Percentiles rank a stretch among this genome's conserved stretches.
phyloP scores from a whole-genome alignment of 2,329 filamentous ascomycete species.

The Aureobasidium sp. region DNA sequence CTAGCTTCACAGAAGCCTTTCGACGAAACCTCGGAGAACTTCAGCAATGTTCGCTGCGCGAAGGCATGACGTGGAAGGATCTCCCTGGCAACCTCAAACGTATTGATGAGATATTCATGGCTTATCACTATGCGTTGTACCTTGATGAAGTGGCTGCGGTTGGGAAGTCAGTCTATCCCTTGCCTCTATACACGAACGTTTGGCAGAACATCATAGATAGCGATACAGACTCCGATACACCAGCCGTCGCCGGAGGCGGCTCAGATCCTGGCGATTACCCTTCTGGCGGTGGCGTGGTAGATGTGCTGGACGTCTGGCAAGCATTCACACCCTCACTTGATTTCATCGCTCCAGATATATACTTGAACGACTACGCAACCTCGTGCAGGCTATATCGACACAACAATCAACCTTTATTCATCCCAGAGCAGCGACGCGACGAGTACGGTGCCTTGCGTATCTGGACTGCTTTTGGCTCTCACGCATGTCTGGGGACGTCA shows the following conservation, averaged over 20 bases:
- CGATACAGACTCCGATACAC: conserved; percentile 29
- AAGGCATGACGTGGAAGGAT: conserved; percentile 31
- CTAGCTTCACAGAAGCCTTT: conserved; percentile 19
- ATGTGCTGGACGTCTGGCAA: conserved; percentile 41
- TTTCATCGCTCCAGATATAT: conserved; percentile 43
- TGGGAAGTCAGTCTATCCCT: conserved; percentile 35
- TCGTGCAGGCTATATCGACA: conserved; percentile 41
- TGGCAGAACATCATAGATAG: conserved; percentile 39
- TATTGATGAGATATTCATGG: conserved; percentile 45
- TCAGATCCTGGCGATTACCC: conserved; percentile 40
- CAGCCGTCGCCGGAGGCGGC: conserved; percentile 38
- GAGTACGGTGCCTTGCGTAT: conserved; percentile 38
- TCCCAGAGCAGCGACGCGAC: conserved; percentile 47
- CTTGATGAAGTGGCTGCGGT: conserved; percentile 35
- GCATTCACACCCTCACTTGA: conserved; percentile 38
- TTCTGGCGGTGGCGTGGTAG: conserved; percentile 38
- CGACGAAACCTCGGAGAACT: conserved; percentile 17
- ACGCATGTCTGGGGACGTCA: conserved; percentile 32
- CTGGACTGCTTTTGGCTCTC: conserved; percentile 38
- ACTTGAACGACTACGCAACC: conserved; percentile 42
- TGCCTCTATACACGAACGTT: conserved; percentile 42
- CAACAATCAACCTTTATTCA: conserved; percentile 41
- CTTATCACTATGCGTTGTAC: conserved; percentile 38
- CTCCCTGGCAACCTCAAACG: conserved; percentile 33
- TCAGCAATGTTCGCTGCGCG: conserved; percentile 11